Conservation (phyloP, 2,329 filamentous ascomycete species). For the Tolypocladium endophyticum region DNA sequence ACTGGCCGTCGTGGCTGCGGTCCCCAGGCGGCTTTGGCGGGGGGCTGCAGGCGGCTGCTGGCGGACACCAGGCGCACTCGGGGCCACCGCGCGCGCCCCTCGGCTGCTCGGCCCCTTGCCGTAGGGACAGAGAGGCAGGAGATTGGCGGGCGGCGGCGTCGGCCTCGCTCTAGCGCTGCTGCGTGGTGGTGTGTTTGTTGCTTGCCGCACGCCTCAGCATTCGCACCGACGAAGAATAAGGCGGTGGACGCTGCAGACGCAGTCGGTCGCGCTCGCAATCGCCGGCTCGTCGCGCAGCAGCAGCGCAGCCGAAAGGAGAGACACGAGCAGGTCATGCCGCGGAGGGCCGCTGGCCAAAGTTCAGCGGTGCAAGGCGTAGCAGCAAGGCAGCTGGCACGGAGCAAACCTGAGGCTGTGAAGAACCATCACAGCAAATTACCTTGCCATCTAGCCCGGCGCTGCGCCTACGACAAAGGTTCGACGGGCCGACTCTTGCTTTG, state of each 20-base stretch:
- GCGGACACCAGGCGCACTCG: background rate
- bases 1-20: background rate
- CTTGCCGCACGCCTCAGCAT: too few species aligned
- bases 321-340: too few species aligned
- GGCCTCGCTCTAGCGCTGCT: background rate
- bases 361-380: too few species aligned
- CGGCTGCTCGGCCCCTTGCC: background rate
- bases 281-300: too few species aligned
- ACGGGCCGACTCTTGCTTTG: background rate
- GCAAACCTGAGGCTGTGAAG: too few species aligned
- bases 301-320: too few species aligned
- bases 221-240: background rate
- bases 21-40: background rate
- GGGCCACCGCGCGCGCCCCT: background rate
- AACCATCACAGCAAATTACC: too few species aligned
- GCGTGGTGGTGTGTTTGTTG: background rate
- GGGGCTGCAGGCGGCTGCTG: background rate
- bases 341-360: too few species aligned
- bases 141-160: background rate
- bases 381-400: too few species aligned
- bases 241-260: background rate
- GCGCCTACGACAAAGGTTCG: background rate
- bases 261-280: too few species aligned
- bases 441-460: too few species aligned
- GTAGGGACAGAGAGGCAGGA: background rate